Percentiles rank a stretch among this genome's conserved stretches.
Evolutionary conservation across 306 rosid species (phyloP).

Genomic region (Cicer yamashitae): DNA sequence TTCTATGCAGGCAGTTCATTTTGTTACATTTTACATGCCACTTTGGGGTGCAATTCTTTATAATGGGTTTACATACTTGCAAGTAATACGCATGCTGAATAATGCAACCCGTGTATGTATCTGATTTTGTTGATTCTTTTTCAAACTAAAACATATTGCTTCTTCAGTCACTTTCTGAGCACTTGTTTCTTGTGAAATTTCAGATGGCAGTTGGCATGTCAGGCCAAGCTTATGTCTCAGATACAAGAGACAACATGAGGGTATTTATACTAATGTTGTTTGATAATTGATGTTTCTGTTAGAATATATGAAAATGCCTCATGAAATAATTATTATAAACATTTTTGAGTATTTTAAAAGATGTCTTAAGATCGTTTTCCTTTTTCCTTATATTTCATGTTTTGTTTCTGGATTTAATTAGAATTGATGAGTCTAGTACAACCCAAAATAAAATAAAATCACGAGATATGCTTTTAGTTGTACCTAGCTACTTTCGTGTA

Average conservation of each 20-base stretch:
- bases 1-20: slow-evolving; percentile 82
- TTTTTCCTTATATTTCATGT: background rate
- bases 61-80: slow-evolving; percentile 88
- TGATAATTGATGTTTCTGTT: slow-evolving; percentile 4
- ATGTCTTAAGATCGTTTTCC: background rate
- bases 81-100: slow-evolving; percentile 97
- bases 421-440: background rate
- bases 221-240: slow-evolving; percentile 69
- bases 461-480: slow-evolving; percentile 16
- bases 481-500: background rate
- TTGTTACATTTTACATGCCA: slow-evolving; percentile 89
- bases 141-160: slow-evolving; percentile 7
- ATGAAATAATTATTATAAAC: background rate
- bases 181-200: slow-evolving; percentile 51
- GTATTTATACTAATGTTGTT: slow-evolving; percentile 49
- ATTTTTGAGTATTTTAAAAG: slow-evolving; percentile 14
- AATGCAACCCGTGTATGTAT: slow-evolving; percentile 92
- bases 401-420: slow-evolving; percentile 4
- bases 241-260: slow-evolving; percentile 89
- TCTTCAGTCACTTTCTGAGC: slow-evolving; percentile 39
- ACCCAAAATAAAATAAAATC: background rate
- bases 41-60: slow-evolving; percentile 99
- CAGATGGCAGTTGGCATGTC: slow-evolving; percentile 99
- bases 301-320: slow-evolving; percentile 9
- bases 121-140: slow-evolving; percentile 36